Evolutionary conservation across 305 asterid species (phyloP), one percentile per base, ranked within the genome.

Genomic region (Nicotiana rustica): DNA sequence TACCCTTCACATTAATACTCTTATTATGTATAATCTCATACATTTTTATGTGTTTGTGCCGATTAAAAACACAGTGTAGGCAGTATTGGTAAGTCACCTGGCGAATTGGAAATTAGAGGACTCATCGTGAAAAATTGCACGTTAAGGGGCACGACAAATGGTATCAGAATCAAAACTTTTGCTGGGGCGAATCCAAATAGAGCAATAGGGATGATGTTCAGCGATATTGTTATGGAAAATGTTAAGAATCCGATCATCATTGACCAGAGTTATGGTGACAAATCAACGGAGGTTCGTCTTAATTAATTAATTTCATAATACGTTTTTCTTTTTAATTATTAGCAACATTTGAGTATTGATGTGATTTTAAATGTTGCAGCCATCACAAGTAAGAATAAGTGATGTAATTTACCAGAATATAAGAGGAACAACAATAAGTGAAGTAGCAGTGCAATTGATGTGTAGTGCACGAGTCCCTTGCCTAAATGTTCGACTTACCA

Each of bases 161-260:
- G 96, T 5, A 9, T 92, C 17, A 81, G 94, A 82, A 92, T 92
- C 82, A 92, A 92, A 82, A 92, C 96, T 25, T 91, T 85, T 64
- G 78, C 87, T 62, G 89, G 82, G 14, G 89, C 90, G 31, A 82
- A 41, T 61, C 89, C 91, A 0, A 91, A 92, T 81, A 82, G 56
- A 47, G 94, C 92, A 69, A 55, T 86, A 1, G 92, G 92, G 31
- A 61, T 92, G 84, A 65, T 89, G 9, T 92, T 91, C 86, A 18
- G 65, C 29, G 90, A 91, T 38, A 86, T 92, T 9, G 66, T 87
- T 15, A 87, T 91, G 95, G 67, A 80, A 10, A 86, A 87, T 1
- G 97, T 92, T 31, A 76, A 86, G 81, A 91, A 91, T 81, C 97
- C 95, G 0, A 89, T 92, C 19, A 78, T 91, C 89, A 90, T 91